These are phyloP conservation scores for Setomelanomma holmii DNA, from an alignment of 2,329 filamentous ascomycete genomes.

Conservation along the genomic window DNA sequence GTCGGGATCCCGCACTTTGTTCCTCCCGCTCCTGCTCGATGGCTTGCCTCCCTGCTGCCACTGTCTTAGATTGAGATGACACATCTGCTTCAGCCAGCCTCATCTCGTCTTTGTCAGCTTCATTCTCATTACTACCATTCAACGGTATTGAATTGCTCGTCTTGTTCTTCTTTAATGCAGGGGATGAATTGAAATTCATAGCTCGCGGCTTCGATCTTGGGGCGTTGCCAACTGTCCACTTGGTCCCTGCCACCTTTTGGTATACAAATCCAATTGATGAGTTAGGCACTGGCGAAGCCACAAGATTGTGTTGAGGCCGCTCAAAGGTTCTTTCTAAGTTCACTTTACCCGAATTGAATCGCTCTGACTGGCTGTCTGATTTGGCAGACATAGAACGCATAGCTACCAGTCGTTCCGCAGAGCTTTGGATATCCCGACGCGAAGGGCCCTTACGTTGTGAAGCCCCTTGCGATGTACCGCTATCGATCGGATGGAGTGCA, in stretches of 20 bases:
- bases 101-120: neutral
- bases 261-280: constrained; percentile 39
- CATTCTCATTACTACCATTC: neutral
- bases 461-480: no score
- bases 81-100: neutral
- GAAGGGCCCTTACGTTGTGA: neutral
- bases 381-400: neutral
- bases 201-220: constrained; percentile 24
- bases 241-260: constrained; percentile 25
- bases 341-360: neutral
- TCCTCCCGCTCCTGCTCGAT: constrained; percentile 1
- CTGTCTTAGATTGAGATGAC: neutral
- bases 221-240: constrained; percentile 6
- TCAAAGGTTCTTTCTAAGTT: neutral
- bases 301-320: constrained; percentile 15
- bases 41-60: neutral
- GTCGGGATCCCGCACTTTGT: constrained; percentile 5
- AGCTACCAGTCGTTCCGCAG: constrained; percentile 19
- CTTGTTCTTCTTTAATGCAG: constrained; percentile 11
- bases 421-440: constrained; percentile 17
- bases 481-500: no score
- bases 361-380: neutral
- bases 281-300: constrained; percentile 30
- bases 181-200: constrained; percentile 36
- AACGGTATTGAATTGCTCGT: neutral